phyloP scores from a whole-genome alignment of 164 flowering plant species.

The Hamamelis virginiana region DNA sequence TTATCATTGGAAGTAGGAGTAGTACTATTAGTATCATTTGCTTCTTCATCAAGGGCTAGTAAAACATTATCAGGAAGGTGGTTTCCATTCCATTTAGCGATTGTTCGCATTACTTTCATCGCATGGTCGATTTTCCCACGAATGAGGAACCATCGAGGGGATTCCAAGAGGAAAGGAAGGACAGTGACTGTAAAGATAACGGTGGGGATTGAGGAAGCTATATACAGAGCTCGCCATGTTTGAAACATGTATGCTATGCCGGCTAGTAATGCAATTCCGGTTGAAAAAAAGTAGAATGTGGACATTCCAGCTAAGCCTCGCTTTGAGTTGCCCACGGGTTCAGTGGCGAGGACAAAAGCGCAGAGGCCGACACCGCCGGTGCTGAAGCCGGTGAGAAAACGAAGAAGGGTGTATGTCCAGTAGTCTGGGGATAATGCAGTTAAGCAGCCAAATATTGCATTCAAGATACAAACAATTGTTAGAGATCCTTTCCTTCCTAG shows the following conservation, averaged over 20 bases:
- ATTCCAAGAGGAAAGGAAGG: conserved; percentile 77
- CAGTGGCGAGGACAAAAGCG: conserved; percentile 81
- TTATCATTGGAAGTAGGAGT: background rate
- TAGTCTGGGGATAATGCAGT: conserved; percentile 76
- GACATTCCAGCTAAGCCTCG: conserved; percentile 94
- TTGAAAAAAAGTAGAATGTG: conserved; percentile 91
- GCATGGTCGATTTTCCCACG: conserved; percentile 57
- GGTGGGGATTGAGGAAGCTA: conserved; percentile 82
- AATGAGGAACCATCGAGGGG: conserved; percentile 87
- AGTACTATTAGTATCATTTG: background rate
- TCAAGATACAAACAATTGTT: conserved; percentile 58
- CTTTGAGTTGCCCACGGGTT: conserved; percentile 74
- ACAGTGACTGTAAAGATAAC: conserved; percentile 47
- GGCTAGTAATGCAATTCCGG: conserved; percentile 70
- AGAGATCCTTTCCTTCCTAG: conserved; percentile 87
- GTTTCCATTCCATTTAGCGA: conserved; percentile 61
- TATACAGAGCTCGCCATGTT: conserved; percentile 78
- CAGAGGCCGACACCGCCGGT: conserved; percentile 93
- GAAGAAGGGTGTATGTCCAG: conserved; percentile 51
- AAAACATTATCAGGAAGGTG: conserved; percentile 45
- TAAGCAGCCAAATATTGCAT: conserved; percentile 61
- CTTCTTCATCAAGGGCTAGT: conserved; percentile 58
- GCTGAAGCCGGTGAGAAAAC: conserved; percentile 86
- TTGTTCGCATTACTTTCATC: conserved; percentile 59
- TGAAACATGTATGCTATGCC: conserved; percentile 68